Percentiles rank a stretch among this genome's conserved stretches.
These are phyloP conservation scores for Zopfochytrium polystomum DNA, from an alignment of 371 early-diverging fungal species.

Conservation along the genomic window DNA sequence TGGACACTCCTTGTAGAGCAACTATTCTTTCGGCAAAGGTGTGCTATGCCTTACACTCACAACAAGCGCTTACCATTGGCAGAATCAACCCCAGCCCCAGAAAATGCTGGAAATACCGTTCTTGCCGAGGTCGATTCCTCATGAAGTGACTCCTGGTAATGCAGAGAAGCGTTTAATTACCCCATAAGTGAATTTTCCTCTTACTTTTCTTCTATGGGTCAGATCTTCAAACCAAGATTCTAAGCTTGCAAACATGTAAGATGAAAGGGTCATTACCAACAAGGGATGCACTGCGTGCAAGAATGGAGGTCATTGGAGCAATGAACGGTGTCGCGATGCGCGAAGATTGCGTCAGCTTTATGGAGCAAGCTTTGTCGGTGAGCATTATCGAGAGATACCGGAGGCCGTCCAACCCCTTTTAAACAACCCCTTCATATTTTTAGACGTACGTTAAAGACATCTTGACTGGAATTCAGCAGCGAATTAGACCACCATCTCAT, in stretches of 20 bases:
- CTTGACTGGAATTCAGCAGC: slow-evolving; percentile 15
- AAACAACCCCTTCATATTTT: background rate
- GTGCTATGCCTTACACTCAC: background rate
- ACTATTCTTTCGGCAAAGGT: background rate
- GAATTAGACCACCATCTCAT: slow-evolving; percentile 11
- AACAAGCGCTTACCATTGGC: background rate
- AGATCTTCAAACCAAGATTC: slow-evolving; percentile 18
- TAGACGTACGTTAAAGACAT: slow-evolving; percentile 28
- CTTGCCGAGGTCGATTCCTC: background rate
- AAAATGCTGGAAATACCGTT: background rate
- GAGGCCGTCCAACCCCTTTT: background rate
- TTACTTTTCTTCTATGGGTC: background rate
- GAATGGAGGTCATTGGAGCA: slow-evolving; percentile 26
- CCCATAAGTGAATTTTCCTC: background rate
- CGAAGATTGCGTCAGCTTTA: slow-evolving; percentile 17
- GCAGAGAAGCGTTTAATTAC: background rate
- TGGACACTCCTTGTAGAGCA: background rate
- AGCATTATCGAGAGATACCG: slow-evolving; percentile 1
- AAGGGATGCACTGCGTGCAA: slow-evolving; percentile 12
- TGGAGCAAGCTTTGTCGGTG: slow-evolving; percentile 27
- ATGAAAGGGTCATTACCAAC: slow-evolving; percentile 15
- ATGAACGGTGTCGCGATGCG: slow-evolving; percentile 21
- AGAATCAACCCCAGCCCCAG: background rate
- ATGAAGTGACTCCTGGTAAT: slow-evolving; percentile 1
- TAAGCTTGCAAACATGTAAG: slow-evolving; percentile 18